phyloP scores from a whole-genome alignment of 352 stramenopile genomes.

The Phytophthora meadii region DNA sequence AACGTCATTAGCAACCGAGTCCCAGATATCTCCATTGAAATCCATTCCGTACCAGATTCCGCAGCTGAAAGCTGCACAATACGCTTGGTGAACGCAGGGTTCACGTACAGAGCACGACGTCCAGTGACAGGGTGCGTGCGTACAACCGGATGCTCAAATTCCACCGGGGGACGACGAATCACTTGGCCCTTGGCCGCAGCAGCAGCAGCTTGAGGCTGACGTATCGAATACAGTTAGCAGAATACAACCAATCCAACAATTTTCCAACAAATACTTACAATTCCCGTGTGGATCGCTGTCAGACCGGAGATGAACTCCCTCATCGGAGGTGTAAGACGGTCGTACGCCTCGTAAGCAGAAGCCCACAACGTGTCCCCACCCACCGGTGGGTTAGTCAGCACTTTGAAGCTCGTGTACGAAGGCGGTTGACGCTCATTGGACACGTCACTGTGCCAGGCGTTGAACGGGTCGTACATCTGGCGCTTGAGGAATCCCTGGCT shows the following conservation, averaged over 20 bases:
- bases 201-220: slow-evolving; percentile 20
- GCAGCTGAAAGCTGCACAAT: slow-evolving; percentile 44
- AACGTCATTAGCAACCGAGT: too few relatives aligned
- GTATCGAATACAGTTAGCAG: neutral
- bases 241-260: neutral
- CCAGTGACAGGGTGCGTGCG: slow-evolving; percentile 43
- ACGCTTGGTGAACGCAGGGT: slow-evolving; percentile 46
- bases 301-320: slow-evolving; percentile 43
- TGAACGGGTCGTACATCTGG: slow-evolving; percentile 36
- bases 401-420: slow-evolving; percentile 29
- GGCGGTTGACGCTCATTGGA: slow-evolving; percentile 44
- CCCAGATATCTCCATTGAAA: too few relatives aligned
- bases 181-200: slow-evolving; percentile 23
- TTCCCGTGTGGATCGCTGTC: slow-evolving; percentile 54
- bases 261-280: slow-evolving; percentile 12
- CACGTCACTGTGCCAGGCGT: slow-evolving; percentile 49
- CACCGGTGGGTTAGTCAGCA: slow-evolving; percentile 38
- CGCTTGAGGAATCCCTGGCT: slow-evolving; percentile 19
- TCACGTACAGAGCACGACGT: slow-evolving; percentile 42
- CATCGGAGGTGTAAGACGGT: slow-evolving; percentile 46
- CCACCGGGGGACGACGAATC: slow-evolving; percentile 39
- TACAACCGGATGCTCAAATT: slow-evolving; percentile 49
- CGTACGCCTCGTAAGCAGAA: slow-evolving; percentile 54
- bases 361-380: slow-evolving; percentile 55
- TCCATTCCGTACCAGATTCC: slow-evolving; percentile 37